Conservation (phyloP, 192 early-diverging fungal species). For the Piromyces sp. region DNA sequence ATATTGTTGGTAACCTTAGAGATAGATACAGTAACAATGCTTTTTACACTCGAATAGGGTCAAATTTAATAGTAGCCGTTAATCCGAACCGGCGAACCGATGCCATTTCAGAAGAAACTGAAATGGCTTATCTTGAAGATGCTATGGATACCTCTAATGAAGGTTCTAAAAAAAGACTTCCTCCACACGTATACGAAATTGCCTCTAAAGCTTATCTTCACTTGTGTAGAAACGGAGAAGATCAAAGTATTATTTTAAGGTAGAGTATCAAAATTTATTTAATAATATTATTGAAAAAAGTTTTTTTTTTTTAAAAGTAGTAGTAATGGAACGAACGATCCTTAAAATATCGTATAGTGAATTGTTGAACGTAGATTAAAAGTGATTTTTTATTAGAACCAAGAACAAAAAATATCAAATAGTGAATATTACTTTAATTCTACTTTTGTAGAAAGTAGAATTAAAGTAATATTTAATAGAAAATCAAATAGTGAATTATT, state of each 20-base stretch:
- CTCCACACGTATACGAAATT: conserved; percentile 71
- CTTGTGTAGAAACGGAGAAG: conserved; percentile 67
- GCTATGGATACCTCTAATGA: not conserved
- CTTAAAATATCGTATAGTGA: too few species aligned
- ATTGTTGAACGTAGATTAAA: too few species aligned
- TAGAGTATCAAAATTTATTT: too few species aligned
- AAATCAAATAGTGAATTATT: too few species aligned
- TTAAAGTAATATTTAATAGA: too few species aligned
- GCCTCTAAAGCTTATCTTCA: conserved; percentile 74
- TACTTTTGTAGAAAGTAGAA: too few species aligned
- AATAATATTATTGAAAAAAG: too few species aligned
- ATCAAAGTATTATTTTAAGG: conserved; percentile 80
- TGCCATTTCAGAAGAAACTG: not conserved
- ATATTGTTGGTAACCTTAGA: conserved; percentile 10
- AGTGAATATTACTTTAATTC: too few species aligned
- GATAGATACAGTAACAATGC: conserved; percentile 14
- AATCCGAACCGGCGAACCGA: not conserved
- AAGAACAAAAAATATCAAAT: too few species aligned
- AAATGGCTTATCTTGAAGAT: not conserved
- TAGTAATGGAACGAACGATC: too few species aligned
- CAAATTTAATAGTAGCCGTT: not conserved
- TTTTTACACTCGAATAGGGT: conserved; percentile 11
- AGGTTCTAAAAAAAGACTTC: conserved; percentile 4
- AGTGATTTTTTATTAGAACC: too few species aligned
- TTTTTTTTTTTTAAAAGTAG: too few species aligned